Base-by-base conservation (phyloP, 2,329 filamentous ascomycete species). In the Colletotrichum plurivorum region DNA sequence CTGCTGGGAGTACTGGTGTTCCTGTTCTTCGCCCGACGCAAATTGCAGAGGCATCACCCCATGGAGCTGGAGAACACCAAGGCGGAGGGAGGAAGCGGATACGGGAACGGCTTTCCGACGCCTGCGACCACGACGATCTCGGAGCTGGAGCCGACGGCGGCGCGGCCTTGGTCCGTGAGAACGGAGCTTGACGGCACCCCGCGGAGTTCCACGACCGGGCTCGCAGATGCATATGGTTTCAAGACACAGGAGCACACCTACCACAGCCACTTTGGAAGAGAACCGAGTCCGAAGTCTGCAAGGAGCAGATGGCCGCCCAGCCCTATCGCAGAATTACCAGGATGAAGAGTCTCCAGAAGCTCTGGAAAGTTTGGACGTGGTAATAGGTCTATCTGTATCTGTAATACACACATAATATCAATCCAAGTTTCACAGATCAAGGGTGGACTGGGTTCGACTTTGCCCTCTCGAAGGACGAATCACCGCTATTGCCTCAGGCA, bases 141-240 rank as follows among this genome's bases (percentile, higher is more conserved):
- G 15, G 74, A 74, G 62, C 60, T 75, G n/a, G 72, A 72, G 3
- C 61, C 67, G 2, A 64, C 58, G 16, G 69, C 67, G 0, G 71
- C 72, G n/a, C 52, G 71, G 9, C 74, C 73, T 12, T 75, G 73
- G 73, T 74, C 73, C 8, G n/a, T 68, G 53, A 67, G 71, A 6
- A 71, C 65, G 31, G 74, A 75, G 55, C 60, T 75, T 2, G 67
- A 71, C 7, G 60, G 36, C 8, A 59, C 58, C 0, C 66, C 66
- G 13, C 53, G 53, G 51, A 46, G 36, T 16, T 54, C 60, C 2
- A 54, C 60, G 4, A 41, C 20, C 15, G 51, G 52, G 2, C 7
- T 31, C 2, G 5, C 49, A 18, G 60, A 56, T 22, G 60, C 41
- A 6, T 46, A 20, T 10, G 51, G 49, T 2, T 22, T 4, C 20